Evolutionary conservation across 2,329 filamentous ascomycete species (phyloP), one percentile per base, ranked within the genome.

Genomic region (Calonectria pseudoturangicola): DNA sequence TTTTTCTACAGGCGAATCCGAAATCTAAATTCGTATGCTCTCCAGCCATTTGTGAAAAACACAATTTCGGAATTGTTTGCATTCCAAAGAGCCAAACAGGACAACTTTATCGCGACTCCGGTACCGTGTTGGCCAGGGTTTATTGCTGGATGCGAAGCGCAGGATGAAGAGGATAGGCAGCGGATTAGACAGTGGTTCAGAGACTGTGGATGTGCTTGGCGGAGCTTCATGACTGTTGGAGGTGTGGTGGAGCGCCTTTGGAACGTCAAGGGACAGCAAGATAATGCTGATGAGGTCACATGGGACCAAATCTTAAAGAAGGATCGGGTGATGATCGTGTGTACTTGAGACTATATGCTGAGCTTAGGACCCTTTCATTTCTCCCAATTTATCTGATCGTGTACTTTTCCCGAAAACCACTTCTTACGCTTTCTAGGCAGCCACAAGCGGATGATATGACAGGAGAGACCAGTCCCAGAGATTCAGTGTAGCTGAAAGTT

Each of bases 31-130:
- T 58, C 51, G 10, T 58, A 36, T 16, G 18, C 30, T 10, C 51
- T 58, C 8, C 51, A 58, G n/a, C 51, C 51, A 39, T 58, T 58
- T 21, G 51, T 58, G 3, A 58, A 39, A n/a, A 36, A 58, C 9
- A 39, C 51, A 4, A 39, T 58, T 6, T 58, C 30, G 2, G 51
- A 58, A 12, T n/a, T 58, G 21, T 58, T 58, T 39, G 51, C 51
- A n/a, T 58, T 58, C 18, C 30, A 58, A 4, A 30, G 21, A 4
- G 51, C 51, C 5, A 58, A 58, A 7, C 18, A 58, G 8, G 51
- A 39, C 10, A 58, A 58, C n/a, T 58, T 58, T 58, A 25, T 58
- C 12, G 30, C 51, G 8, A 58, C 51, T 21, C 51, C 51, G 18
- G 30, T 39, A 8, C 51, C 51, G 3, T 16, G 36, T 1, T 58